phyloP scores from a whole-genome alignment of 352 stramenopile species.

The Pythium apleroticum region DNA sequence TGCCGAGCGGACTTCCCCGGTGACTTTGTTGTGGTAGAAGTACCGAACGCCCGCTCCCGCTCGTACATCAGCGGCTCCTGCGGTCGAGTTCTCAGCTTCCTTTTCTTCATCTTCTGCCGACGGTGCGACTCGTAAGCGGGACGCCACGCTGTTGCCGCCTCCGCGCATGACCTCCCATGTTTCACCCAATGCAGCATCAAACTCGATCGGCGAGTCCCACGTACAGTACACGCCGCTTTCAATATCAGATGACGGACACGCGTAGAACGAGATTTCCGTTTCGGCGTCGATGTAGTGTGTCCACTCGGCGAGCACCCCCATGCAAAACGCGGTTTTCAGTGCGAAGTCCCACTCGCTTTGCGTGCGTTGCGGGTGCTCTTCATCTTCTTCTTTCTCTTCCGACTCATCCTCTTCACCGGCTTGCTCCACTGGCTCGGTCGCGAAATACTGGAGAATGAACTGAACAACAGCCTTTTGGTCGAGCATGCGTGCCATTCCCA shows the following conservation, averaged over 20 bases:
- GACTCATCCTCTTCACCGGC: conserved; percentile 18
- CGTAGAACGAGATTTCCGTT: conserved; percentile 58
- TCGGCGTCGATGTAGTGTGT: conserved; percentile 66
- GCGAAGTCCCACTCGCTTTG: conserved; percentile 46
- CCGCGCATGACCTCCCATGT: conserved; percentile 59
- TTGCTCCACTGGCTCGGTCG: conserved; percentile 35
- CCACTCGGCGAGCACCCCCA: conserved; percentile 71
- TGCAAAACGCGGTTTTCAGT: conserved; percentile 40
- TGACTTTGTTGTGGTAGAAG: conserved; percentile 65
- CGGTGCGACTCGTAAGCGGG: conserved; percentile 10
- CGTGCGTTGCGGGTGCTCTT: conserved; percentile 26
- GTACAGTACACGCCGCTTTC: conserved; percentile 29
- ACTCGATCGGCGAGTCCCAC: conserved; percentile 72
- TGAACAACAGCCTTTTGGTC: conserved; percentile 51
- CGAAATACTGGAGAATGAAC: conserved; percentile 64
- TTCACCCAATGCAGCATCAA: conserved; percentile 58
- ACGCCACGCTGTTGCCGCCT: conserved; percentile 22
- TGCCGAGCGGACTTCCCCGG: conserved; percentile 41
- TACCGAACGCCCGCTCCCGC: conserved; percentile 37
- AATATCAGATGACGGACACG: conserved; percentile 9
- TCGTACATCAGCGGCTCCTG: not conserved
- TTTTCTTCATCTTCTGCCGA: not conserved
- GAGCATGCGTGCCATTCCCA: conserved; percentile 77
- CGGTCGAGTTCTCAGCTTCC: conserved; percentile 1
- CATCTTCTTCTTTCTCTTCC: conserved; percentile 11